These are phyloP conservation scores for Chionographis japonica DNA, from an alignment of 106 monocot species.

Conservation along the genomic window DNA sequence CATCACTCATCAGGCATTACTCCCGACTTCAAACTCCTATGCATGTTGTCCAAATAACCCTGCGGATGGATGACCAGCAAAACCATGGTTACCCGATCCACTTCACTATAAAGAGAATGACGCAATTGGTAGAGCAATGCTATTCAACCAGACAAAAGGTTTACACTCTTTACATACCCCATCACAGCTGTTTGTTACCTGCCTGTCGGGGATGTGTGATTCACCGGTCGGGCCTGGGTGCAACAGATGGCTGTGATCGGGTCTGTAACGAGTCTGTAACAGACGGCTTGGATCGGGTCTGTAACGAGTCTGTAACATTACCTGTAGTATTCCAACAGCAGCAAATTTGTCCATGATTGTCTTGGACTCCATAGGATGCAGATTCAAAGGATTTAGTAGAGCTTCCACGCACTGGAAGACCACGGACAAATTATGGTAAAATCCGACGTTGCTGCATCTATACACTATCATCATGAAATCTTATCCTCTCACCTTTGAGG, in stretches of 20 bases:
- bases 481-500: conserved; percentile 56
- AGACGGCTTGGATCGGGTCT: too few species aligned
- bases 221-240: too few species aligned
- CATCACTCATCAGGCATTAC: not conserved
- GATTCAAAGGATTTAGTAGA: conserved; percentile 59
- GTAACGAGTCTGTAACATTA: conserved; percentile 6
- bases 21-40: conserved; percentile 12
- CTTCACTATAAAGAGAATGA: too few species aligned
- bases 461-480: not conserved
- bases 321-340: conserved; percentile 92
- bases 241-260: too few species aligned
- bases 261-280: too few species aligned
- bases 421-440: not conserved
- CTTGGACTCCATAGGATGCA: conserved; percentile 63
- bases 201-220: too few species aligned
- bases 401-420: conserved; percentile 66
- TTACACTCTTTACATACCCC: too few species aligned
- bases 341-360: conserved; percentile 85
- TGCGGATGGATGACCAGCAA: conserved; percentile 2
- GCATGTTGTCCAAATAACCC: conserved; percentile 36
- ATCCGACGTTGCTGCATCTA: not conserved
- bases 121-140: too few species aligned
- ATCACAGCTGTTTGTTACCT: too few species aligned
- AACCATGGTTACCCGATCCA: not conserved
- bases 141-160: too few species aligned